Evolutionary conservation across 345 rosid genomes (phyloP).

Genomic region (Bruguiera gymnorhiza): DNA sequence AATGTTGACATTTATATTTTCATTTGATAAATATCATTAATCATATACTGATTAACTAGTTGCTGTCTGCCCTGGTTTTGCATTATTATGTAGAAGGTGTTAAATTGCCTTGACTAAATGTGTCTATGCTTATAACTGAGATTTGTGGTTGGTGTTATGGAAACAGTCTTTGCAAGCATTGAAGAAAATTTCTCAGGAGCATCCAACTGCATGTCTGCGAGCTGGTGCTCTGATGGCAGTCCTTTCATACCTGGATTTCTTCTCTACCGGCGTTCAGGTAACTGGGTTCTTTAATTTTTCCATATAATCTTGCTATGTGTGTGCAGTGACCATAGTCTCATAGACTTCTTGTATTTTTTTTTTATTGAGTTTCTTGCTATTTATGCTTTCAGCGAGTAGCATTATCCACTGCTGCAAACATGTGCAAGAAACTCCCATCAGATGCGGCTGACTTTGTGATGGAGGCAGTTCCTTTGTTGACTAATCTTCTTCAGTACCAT

Average conservation of each 20-base stretch:
- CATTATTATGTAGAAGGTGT: background rate
- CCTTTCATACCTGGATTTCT: conserved; percentile 96
- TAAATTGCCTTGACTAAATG: background rate
- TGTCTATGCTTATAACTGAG: background rate
- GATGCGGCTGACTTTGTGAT: conserved; percentile 99
- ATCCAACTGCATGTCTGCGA: conserved; percentile 94
- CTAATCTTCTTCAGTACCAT: conserved; percentile 95
- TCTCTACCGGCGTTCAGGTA: conserved; percentile 99
- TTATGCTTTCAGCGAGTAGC: conserved; percentile 73
- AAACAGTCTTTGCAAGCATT: conserved; percentile 92
- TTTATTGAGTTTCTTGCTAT: background rate
- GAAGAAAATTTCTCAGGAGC: conserved; percentile 99
- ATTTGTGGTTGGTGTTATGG: conserved; percentile 6
- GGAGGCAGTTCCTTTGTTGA: conserved; percentile 98
- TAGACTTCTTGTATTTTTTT: background rate
- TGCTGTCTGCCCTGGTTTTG: background rate
- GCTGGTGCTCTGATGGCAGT: conserved; percentile 99
- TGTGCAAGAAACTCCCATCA: conserved; percentile 99
- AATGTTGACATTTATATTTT: background rate
- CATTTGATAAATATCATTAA: background rate
- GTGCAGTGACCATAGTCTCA: background rate
- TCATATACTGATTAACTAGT: no score
- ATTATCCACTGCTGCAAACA: conserved; percentile 96
- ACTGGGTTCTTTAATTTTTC: conserved; percentile 8
- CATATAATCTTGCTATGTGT: background rate